Base-by-base conservation (phyloP, 768 basidiomycete species). In the Gyrodon lividus region DNA sequence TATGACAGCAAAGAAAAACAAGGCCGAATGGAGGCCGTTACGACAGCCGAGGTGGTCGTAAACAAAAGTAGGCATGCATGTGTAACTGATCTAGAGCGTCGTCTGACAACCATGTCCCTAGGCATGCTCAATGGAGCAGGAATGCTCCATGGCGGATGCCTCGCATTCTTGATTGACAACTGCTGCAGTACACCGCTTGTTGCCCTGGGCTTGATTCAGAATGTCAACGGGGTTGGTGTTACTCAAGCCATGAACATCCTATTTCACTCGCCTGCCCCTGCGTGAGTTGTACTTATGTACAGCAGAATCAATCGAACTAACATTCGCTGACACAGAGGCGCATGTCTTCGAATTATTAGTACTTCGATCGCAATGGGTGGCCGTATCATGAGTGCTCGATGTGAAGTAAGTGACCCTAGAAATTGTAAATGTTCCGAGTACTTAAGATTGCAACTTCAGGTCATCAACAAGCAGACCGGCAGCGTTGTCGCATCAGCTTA, bases 121-220 rank as follows among this genome's bases (percentile, higher is more conserved):
- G 86, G 78, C 50, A 87, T 87, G 84, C 71, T 88, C 28, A 89
- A 89, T 58, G 86, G 86, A 12, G 84, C 84, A 22, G 83, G 83
- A 2, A 85, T 86, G 80, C 72, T 88, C 14, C 87, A 88, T 57
- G 87, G 87, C n/a, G 86, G 83, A 34, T 86, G 84, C 48, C 64
- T 89, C 30, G 82, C 85, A 40, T 87, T 87, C 67, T 71, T 89
- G 49, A 81, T 88, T 39, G 87, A 89, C 68, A 87, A 85, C 59
- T 86, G 85, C 65, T 83, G 82, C 37, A 80, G 81, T 47, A 83
- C 83, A 14, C 85, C 86, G 0, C 76, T 87, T 10, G 80, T 88
- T 26, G 83, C 81, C 6, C 73, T 89, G 9, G 86, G 86, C 3
- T 62, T 87, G 37, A 65, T 82, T 33, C 74, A 79, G 59, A 76